Evolutionary conservation across 176 grass and related monocot genomes (phyloP).

Genomic region (Dendrocalamus sinicus): DNA sequence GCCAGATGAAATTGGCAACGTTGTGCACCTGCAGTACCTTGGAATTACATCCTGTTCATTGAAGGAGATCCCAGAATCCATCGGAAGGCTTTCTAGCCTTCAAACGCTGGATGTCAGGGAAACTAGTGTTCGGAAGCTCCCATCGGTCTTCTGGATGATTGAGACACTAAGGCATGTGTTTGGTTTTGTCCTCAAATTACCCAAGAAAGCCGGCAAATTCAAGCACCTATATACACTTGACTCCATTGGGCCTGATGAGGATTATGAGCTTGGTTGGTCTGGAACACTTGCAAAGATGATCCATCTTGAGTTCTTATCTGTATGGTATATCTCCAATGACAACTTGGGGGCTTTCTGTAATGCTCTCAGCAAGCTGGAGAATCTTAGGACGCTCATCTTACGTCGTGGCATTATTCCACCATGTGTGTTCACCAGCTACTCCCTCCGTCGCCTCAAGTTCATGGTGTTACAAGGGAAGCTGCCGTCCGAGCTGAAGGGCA

Average conservation of each 20-base stretch:
- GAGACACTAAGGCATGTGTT: slow-evolving; percentile 39
- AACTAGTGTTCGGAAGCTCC: slow-evolving; percentile 32
- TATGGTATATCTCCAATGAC: background rate
- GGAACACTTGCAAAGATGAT: background rate
- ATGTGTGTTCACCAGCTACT: background rate
- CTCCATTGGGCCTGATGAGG: background rate
- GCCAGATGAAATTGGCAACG: background rate
- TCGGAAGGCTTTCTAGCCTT: slow-evolving; percentile 6
- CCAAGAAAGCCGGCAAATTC: slow-evolving; percentile 1
- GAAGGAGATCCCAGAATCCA: background rate
- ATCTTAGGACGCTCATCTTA: slow-evolving; percentile 8
- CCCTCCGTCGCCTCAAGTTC: background rate
- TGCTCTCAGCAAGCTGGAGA: slow-evolving; percentile 3
- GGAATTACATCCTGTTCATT: slow-evolving; percentile 27
- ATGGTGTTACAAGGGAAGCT: slow-evolving; percentile 16
- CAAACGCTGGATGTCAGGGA: slow-evolving; percentile 43
- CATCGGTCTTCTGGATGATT: slow-evolving; percentile 24
- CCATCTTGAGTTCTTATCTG: background rate
- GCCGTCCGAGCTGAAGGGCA: background rate
- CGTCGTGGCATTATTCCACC: background rate
- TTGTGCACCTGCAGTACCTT: slow-evolving; percentile 39
- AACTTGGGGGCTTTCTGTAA: background rate
- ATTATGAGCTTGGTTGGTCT: background rate
- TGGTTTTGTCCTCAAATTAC: slow-evolving; percentile 17
- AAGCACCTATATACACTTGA: slow-evolving; percentile 22